Base-by-base conservation (phyloP, 108 stramenopile genomes). In the Mayamaea pseudoterrestris region DNA sequence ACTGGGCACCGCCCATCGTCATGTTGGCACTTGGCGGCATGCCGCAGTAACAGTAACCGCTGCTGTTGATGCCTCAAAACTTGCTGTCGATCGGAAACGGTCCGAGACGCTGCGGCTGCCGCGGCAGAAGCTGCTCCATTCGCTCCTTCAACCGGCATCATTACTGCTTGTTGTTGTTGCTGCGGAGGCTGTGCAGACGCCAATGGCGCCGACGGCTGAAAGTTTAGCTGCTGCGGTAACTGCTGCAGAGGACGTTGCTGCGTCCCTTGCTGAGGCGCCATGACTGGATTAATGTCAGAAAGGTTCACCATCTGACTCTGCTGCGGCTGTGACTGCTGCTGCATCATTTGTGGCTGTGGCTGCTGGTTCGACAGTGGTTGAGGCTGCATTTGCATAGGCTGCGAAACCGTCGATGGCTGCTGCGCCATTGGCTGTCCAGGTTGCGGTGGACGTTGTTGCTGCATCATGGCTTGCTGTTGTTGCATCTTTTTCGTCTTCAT, bases 41-140 rank as follows among this genome's bases (percentile, higher is more conserved):
- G 98, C 5, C 98, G 86, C 28, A 99, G 57, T 27, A 97, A 69
- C 14, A 99, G 57, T 25, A 99, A 67, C 27, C 96, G 91, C 69
- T 99, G 98, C 69, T 97, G 96, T 76, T 99, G 96, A 69, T 99
- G 98, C 18, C 93, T 84, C 28, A 98, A 65, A 11, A 97, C 94
- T 47, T 94, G 93, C 61, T 95, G 83, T 27, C 85, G 73, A 69
- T 96, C 83, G 29, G 91, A 83, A 26, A 69, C 53, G 43, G 69
- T 76, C 32, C 70, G 53, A 27, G 39, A 46, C 14, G 45, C 52
- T 30, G 20, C 8, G 11, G 27, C 35, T 25, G 36, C 48, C 6
- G 27, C 36, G 13, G 51, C 57, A 44, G 57, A 32, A 41, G 50
- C 28, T 16, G 34, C 12, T 28, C 61, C 58, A 55, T 57, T 63